Percentiles rank a stretch among this genome's conserved stretches.
These are phyloP conservation scores for Metarhizium rileyi DNA, from an alignment of 2,329 filamentous ascomycete genomes.

Conservation along the genomic window DNA sequence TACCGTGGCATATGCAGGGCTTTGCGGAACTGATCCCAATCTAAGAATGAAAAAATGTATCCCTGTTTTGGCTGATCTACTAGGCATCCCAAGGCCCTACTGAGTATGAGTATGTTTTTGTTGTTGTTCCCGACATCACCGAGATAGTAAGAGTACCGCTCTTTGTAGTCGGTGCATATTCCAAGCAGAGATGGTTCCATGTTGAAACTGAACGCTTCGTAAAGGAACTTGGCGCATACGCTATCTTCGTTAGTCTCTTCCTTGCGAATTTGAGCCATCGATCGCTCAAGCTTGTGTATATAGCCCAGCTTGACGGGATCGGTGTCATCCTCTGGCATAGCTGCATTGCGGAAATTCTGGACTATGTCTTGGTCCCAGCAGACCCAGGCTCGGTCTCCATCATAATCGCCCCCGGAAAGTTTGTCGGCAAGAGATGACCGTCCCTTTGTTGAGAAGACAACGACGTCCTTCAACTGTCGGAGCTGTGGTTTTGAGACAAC, in stretches of 20 bases:
- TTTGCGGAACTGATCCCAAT: conserved; percentile 30
- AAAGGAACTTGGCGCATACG: conserved; percentile 36
- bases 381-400: conserved; percentile 69
- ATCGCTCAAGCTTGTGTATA: conserved; percentile 38
- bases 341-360: conserved; percentile 54
- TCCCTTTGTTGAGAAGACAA: conserved; percentile 64
- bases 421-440: conserved; percentile 54
- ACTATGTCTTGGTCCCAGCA: conserved; percentile 64
- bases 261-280: conserved; percentile 33
- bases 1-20: conserved; percentile 8
- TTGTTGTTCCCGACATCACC: conserved; percentile 36
- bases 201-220: conserved; percentile 46
- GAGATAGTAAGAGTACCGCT: conserved; percentile 50
- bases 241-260: conserved; percentile 18
- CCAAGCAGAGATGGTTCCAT: conserved; percentile 50
- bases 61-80: conserved; percentile 51
- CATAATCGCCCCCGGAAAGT: conserved; percentile 72
- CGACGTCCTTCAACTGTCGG: conserved; percentile 62
- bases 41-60: conserved; percentile 33
- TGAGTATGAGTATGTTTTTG: conserved; percentile 35
- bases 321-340: conserved; percentile 13
- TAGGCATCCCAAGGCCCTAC: conserved; percentile 40
- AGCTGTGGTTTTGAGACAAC: conserved; percentile 50
- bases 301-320: conserved; percentile 37
- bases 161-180: conserved; percentile 53